Evolutionary conservation across 2,329 filamentous ascomycete species (phyloP), one percentile per base, ranked within the genome.

Genomic region (Exserohilum rostratum): DNA sequence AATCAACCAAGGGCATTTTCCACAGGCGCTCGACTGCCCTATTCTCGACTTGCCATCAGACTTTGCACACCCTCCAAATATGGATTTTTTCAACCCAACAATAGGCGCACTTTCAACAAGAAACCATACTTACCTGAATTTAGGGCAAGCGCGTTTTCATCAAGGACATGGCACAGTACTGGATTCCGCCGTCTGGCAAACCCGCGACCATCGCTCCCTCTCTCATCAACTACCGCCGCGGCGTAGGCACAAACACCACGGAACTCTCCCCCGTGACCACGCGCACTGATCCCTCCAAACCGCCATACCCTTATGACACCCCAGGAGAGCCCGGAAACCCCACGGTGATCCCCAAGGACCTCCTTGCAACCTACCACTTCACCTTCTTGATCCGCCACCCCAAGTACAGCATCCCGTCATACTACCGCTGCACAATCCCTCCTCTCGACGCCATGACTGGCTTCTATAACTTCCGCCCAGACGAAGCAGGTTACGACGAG

Each of bases 321-420:
- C 73, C 77, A 30, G 70, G 78, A 3, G 88, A 93, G 76, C 79
- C 83, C 2, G 82, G 82, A 53, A 98, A 98, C 77, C 93, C 93
- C 1, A 96, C 92, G 1, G 88, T 96, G 22, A 79, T 98, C 46
- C 95, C 95, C 2, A 78, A 85, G 25, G 85, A 86, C 27, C 79
- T 91, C 55, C 81, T 98, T 53, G 84, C 86, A 69, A 82, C 86
- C 63, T 98, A 96, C 78, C 92, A 97, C 77, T 98, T 93, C 79
- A 91, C 93, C 18, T 98, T 99, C 78, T 84, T 98, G 60, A 98
- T 99, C 80, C 93, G 95, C 53, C 92, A 98, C 75, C 95, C 95
- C n/a, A 87, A 91, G 67, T 87, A 87, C 72, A 90, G 90, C 67
- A 93, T 98, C 62, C 95, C 95, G 6, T 96, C 91, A 42, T 98